Base-by-base conservation (phyloP, 2,329 filamentous ascomycete genomes). In the Aphanoascus verrucosus region DNA sequence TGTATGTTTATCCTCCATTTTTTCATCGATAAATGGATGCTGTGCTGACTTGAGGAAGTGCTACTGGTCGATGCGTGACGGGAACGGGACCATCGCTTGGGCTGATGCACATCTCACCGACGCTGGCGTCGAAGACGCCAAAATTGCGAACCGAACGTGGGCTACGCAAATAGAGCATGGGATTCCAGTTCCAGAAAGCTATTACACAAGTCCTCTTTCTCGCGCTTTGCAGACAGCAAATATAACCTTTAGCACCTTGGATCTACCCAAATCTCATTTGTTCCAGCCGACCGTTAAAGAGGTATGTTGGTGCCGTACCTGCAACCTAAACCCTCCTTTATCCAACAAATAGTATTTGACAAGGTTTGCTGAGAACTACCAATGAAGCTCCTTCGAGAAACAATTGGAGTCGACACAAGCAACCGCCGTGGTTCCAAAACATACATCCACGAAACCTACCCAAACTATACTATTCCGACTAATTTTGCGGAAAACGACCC, bases 371-470 rank as follows among this genome's bases (percentile, higher is more conserved):
- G 23, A 28, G 23, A 23, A 20, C 23, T 44, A 12, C 14, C 9
- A 2, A 17, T 12, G 23, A 2, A 72, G 69, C 65, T 77, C 37
- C 69, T 83, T 38, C 71, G 80, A 11, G 81, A 84, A 65, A 76
- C 76, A 0, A 73, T 82, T 51, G 79, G 78, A 15, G 72, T 78
- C 28, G 80, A 83, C 63, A 83, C 80, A 0, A 84, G 81, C 62
- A 79, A 83, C 64, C 72, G 74, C 12, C 73, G 81, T 8, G 77
- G 74, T 38, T 69, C 65, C 56, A 72, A 69, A 55, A 68, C 74
- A 0, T 70, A 66, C 43, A 81, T 83, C 54, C 61, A 64, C 11
- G 38, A 62, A 1, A 68, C 70, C 45, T 81, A 77, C 59, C 78
- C 79, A 0, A 58, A 58, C 1, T 81, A 73, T 63, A 63, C 49